Conservation (phyloP, 2,329 filamentous ascomycete genomes). For the Colletotrichum truncatum region DNA sequence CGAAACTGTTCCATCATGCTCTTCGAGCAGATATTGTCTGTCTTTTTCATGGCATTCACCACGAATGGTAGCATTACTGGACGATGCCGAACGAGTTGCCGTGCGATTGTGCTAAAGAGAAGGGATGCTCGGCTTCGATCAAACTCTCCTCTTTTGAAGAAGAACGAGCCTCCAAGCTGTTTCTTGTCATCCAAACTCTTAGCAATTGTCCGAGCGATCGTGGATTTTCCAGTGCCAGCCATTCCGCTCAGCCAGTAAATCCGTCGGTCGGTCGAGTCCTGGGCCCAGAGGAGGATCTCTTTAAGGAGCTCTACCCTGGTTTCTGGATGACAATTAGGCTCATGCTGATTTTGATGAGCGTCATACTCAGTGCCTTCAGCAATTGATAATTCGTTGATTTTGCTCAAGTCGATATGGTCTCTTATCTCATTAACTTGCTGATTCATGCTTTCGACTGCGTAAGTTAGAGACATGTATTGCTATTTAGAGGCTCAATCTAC, state of each 20-base stretch:
- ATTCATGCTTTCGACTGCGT: no score
- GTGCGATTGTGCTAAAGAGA: constrained; percentile 50
- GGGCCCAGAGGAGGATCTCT: not conserved
- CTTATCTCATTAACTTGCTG: not conserved
- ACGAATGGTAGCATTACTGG: constrained; percentile 35
- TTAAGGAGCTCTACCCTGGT: not conserved
- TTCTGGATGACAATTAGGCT: not conserved
- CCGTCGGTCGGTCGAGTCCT: not conserved
- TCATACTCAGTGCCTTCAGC: not conserved
- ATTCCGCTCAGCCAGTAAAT: constrained; percentile 3
- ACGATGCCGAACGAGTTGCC: constrained; percentile 38
- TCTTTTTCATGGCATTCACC: not conserved
- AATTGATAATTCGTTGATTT: not conserved
- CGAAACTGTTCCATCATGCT: not conserved
- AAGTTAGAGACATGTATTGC: not conserved
- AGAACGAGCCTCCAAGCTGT: constrained; percentile 46
- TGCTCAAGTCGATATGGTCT: not conserved
- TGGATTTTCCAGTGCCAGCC: constrained; percentile 35
- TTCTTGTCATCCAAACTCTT: not conserved
- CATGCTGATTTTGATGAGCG: not conserved
- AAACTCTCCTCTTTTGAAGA: constrained; percentile 50
- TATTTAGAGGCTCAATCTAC: not conserved
- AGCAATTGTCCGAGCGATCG: constrained; percentile 28
- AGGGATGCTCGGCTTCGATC: constrained; percentile 43
- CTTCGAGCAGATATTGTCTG: not conserved